Evolutionary conservation across 2,329 filamentous ascomycete species (phyloP).

Genomic region (Colletotrichum spinosum): DNA sequence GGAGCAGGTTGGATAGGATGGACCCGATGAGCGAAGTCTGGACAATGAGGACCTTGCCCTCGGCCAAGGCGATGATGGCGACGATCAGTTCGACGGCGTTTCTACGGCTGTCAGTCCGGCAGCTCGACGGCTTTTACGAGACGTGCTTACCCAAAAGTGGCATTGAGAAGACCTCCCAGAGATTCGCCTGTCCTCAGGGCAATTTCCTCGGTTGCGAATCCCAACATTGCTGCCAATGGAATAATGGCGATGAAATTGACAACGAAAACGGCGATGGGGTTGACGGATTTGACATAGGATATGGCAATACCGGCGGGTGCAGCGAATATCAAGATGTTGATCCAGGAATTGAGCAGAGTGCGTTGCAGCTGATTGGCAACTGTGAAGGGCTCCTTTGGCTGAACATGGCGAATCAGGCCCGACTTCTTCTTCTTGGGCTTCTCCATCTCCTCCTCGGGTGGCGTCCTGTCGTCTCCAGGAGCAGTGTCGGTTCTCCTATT

Average conservation of each 20-base stretch:
- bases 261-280: slow-evolving; percentile 77
- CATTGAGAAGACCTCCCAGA: slow-evolving; percentile 88
- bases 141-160: slow-evolving; percentile 75
- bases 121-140: background rate
- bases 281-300: slow-evolving; percentile 68
- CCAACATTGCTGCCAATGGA: slow-evolving; percentile 86
- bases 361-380: slow-evolving; percentile 75
- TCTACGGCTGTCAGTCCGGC: slow-evolving; percentile 42
- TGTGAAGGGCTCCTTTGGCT: slow-evolving; percentile 68
- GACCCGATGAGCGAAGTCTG: slow-evolving; percentile 93
- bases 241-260: slow-evolving; percentile 96
- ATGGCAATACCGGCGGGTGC: slow-evolving; percentile 85
- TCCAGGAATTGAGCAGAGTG: slow-evolving; percentile 84
- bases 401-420: slow-evolving; percentile 57
- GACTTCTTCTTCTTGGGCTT: slow-evolving; percentile 54
- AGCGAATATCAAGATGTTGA: slow-evolving; percentile 84
- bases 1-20: slow-evolving; percentile 89
- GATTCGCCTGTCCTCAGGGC: slow-evolving; percentile 85
- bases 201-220: slow-evolving; percentile 91
- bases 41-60: slow-evolving; percentile 84
- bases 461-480: slow-evolving; percentile 32
- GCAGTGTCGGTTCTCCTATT: slow-evolving; percentile 47
- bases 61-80: slow-evolving; percentile 82
- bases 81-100: slow-evolving; percentile 93
- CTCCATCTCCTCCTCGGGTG: slow-evolving; percentile 46